Base-by-base conservation (phyloP, 192 early-diverging fungal genomes). In the Entomortierella beljakovae region DNA sequence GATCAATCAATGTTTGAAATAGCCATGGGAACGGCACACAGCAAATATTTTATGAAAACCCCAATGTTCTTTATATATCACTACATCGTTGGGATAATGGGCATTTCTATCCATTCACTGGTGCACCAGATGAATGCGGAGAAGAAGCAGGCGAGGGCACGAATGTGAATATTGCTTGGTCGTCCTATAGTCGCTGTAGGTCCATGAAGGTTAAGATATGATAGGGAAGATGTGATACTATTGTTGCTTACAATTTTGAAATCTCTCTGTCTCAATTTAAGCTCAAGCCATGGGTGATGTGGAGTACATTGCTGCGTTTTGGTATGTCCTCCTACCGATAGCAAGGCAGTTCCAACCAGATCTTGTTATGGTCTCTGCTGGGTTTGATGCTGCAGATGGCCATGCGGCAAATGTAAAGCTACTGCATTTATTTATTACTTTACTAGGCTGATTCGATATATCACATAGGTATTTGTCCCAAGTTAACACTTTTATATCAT, bases 1-100 rank as follows among this genome's bases (percentile, higher is more conserved):
- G 3, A 26, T 26, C 23, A 28, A 25, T 31, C 54, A 28, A 16
- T 48, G 23, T 51, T 25, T 3, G n/a, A n/a, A n/a, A 28, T 53
- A 74, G 79, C 25, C 84, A 87, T 75, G 91, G 92, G 15, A 94
- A 94, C 71, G 93, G 93, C 15, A 94, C 88, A 6, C 93, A 94
- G 66, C 82, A 87, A 29, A 84, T 82, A 25, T 94, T 94, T 67
- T 91, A 90, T 54, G 72, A 89, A 52, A 86, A 92, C 40, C 89
- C 91, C 35, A 86, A 88, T 43, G 92, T 94, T 13, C 77, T 94
- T 18, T 92, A 90, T 55, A 87, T 94, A 34, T 90, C 88, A 56
- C 81, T 94, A 7, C 93, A 94, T 83, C 87, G 93, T 4, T 92
- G 89, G 83, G 90, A 94, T 37, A 69, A 88, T 43, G 91, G 85